Base-by-base conservation (phyloP, 2,329 filamentous ascomycete species). In the Aspergillus ustus region DNA sequence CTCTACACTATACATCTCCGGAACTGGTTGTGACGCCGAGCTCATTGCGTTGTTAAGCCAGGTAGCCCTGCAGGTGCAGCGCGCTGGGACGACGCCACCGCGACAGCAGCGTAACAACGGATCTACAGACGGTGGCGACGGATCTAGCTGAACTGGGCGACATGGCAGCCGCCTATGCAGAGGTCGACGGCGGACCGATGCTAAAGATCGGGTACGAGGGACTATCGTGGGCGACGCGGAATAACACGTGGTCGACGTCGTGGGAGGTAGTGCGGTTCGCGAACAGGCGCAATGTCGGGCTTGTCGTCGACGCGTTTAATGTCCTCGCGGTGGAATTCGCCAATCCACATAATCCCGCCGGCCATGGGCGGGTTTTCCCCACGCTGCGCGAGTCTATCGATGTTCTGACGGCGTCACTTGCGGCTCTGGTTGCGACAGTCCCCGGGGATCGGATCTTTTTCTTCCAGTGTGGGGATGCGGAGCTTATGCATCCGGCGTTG, bases 361-460 rank as follows among this genome's bases (percentile, higher is more conserved):
- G 70, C 1, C 72, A 75, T 59, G 73, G 73, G 1, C 65, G 73
- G 11, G 63, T 75, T 1, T 72, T 70, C 48, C 22, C 69, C 0
- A 71, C 70, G 1, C 15, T 72, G 0, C 60, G 69, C 28, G 71
- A 73, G 25, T 73, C 73, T 2, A 52, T 72, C 0, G 62, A 71
- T 1, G 59, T 74, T 0, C 60, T 75, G 3, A 59, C 64, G 7
- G 57, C 58, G 2, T 75, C 73, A 0, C 54, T 75, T 8, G 62
- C 69, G 19, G 62, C 67, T 0, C 57, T 75, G 20, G 72, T 63
- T 0, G 45, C 59, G 4, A 68, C 70, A 0, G 70, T 75, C 3
- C 73, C 73, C 0, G 72, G 69, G 1, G 72, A 75, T 25, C 65
- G 66, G 4, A 75, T 75, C 34, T 75, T 75, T 55, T 75, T 75